Percentiles rank a stretch among this genome's conserved stretches.
Conservation (phyloP, 805 yeast genomes). For the Candida ficus region DNA sequence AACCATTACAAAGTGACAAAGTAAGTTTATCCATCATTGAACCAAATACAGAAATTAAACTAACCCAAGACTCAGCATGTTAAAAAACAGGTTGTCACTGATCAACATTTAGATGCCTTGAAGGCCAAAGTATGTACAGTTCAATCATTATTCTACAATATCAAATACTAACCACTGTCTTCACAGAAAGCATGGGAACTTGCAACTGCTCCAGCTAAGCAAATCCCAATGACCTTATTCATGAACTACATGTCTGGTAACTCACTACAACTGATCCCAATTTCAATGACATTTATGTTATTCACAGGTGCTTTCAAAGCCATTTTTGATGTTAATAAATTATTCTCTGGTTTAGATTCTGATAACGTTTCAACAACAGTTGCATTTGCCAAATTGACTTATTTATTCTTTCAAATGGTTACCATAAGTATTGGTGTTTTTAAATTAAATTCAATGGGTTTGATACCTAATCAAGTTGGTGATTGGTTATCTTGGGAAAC, state of each 20-base stretch:
- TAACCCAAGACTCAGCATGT: no score
- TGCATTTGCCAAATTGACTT: conserved; percentile 27
- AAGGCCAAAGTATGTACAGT: conserved; percentile 1
- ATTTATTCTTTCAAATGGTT: conserved; percentile 41
- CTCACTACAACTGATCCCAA: conserved; percentile 83
- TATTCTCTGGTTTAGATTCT: conserved; percentile 47
- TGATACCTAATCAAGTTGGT: conserved; percentile 78
- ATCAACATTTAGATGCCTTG: not conserved
- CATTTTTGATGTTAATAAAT: conserved; percentile 47
- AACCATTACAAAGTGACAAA: not conserved
- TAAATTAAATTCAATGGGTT: conserved; percentile 84
- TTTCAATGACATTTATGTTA: conserved; percentile 83
- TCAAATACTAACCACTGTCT: not conserved
- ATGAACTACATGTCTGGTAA: conserved; percentile 95
- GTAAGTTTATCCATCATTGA: not conserved
- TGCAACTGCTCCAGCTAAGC: conserved; percentile 76
- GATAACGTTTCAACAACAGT: no score
- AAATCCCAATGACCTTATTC: conserved; percentile 82
- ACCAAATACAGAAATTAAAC: not conserved
- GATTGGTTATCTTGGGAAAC: conserved; percentile 93
- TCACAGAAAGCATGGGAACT: conserved; percentile 75
- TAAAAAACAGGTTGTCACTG: not conserved
- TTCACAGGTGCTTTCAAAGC: conserved; percentile 75
- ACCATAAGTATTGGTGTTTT: conserved; percentile 73
- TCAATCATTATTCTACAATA: not conserved